Conservation (phyloP, 441 rosid species). For the Dalechampia spathulata region DNA sequence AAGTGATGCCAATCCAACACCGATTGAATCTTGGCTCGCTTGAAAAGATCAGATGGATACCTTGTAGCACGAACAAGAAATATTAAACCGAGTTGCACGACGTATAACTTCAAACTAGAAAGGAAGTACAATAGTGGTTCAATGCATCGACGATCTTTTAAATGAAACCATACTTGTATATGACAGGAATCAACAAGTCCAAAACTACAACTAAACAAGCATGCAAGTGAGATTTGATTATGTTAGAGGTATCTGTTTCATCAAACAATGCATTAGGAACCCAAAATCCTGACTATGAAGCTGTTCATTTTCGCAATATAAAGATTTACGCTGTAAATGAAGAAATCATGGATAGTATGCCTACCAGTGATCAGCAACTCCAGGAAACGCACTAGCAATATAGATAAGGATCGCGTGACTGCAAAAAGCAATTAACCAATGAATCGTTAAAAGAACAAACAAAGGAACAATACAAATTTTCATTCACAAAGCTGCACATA, state of each 20-base stretch:
- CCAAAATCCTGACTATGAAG: too few species aligned
- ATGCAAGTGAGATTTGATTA: too few species aligned
- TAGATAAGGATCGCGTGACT: slow-evolving; percentile 83
- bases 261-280: too few species aligned
- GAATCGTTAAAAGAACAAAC: background rate
- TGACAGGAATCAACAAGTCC: too few species aligned
- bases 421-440: slow-evolving; percentile 11
- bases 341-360: slow-evolving; percentile 1
- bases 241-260: too few species aligned
- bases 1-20: slow-evolving; percentile 93
- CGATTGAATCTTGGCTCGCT: slow-evolving; percentile 73
- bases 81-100: background rate
- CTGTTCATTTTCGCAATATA: background rate
- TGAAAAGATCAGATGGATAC: slow-evolving; percentile 77
- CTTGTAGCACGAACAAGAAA: slow-evolving; percentile 21
- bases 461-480: too few species aligned
- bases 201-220: too few species aligned
- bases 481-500: too few species aligned
- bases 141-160: too few species aligned
- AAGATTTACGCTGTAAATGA: background rate
- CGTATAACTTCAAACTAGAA: too few species aligned
- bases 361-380: slow-evolving; percentile 82
- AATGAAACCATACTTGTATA: too few species aligned
- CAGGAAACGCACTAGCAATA: slow-evolving; percentile 68
- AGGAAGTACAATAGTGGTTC: too few species aligned